Percentiles rank a stretch among this genome's conserved stretches.
Conservation (phyloP, 345 rosid genomes). For the Murraya paniculata region DNA sequence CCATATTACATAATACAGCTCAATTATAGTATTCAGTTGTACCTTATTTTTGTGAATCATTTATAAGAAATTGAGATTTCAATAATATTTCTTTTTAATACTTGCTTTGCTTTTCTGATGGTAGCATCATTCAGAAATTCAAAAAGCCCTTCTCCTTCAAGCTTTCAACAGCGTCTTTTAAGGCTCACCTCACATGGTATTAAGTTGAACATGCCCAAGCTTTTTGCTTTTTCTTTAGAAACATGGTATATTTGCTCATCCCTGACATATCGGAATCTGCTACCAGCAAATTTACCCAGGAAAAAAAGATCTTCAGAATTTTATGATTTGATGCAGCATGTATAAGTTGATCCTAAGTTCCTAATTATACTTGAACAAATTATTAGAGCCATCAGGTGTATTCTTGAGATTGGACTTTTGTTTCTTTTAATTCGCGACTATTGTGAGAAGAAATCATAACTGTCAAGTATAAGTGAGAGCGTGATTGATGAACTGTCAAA, state of each 20-base stretch:
- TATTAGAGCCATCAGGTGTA: neutral
- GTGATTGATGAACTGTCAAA: no score
- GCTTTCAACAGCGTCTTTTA: slow-evolving; percentile 47
- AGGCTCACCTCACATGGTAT: slow-evolving; percentile 45
- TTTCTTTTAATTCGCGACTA: no score
- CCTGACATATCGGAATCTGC: slow-evolving; percentile 35
- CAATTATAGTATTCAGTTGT: neutral
- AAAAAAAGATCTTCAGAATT: no score
- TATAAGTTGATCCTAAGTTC: neutral
- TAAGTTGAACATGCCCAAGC: slow-evolving; percentile 36
- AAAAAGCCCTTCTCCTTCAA: slow-evolving; percentile 38
- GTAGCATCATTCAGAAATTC: slow-evolving; percentile 1
- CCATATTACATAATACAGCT: neutral
- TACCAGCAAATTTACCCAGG: neutral
- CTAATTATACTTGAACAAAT: neutral
- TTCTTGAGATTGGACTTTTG: no score
- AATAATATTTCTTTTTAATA: neutral
- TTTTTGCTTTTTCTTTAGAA: slow-evolving; percentile 41
- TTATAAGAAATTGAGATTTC: neutral
- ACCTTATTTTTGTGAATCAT: neutral
- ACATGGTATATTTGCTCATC: slow-evolving; percentile 25
- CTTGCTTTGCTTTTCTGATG: neutral
- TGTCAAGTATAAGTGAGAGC: no score
- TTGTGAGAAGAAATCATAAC: no score
- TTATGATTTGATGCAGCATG: neutral